Evolutionary conservation across 2,329 filamentous ascomycete genomes (phyloP), one percentile per base, ranked within the genome.

Genomic region (Intubia oerlemansii): DNA sequence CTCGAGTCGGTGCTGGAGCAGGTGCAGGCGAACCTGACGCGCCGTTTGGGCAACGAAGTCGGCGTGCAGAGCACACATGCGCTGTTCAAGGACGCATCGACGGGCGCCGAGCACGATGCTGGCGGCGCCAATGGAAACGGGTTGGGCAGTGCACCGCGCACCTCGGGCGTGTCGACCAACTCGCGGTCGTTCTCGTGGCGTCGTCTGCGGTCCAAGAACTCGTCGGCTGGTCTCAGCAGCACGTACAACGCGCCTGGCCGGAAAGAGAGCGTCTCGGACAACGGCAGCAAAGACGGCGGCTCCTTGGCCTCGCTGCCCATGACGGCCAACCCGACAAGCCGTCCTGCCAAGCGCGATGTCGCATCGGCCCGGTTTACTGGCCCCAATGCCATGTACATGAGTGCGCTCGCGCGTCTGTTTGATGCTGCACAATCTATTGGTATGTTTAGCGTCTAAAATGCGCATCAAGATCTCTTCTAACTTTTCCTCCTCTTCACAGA

Each of bases 361-460:
- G 55, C 54, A 12, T 66, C 67, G 32, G 59, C 77, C 29, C 62
- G 68, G 35, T 91, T 85, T 41, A 63, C 69, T 18, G 88, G 88
- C 1, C 82, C 84, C 2, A 79, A 93, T 49, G 72, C 77, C 16
- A 67, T 74, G 38, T 98, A 98, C 48, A 93, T 95, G 81, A 67
- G 69, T 41, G 77, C 82, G 38, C 59, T 98, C 44, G 85, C 84
- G 40, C 71, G 76, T 41, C 54, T 98, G 38, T 98, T 91, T 49
- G 88, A 95, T 54, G 81, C 84, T 38, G 85, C 73, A 30, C 88
- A 95, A 54, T 67, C 84, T 32, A 60, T 98, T 45, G 88, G 88
- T 93, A 63, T 59, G 72, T 53, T 34, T n/a, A n/a, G n/a, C n/a
- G n/a, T n/a, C n/a, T n/a, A n/a, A n/a, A n/a, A n/a, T n/a, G n/a